Conservation (phyloP, 768 basidiomycete genomes). For the Suillus bovinus region DNA sequence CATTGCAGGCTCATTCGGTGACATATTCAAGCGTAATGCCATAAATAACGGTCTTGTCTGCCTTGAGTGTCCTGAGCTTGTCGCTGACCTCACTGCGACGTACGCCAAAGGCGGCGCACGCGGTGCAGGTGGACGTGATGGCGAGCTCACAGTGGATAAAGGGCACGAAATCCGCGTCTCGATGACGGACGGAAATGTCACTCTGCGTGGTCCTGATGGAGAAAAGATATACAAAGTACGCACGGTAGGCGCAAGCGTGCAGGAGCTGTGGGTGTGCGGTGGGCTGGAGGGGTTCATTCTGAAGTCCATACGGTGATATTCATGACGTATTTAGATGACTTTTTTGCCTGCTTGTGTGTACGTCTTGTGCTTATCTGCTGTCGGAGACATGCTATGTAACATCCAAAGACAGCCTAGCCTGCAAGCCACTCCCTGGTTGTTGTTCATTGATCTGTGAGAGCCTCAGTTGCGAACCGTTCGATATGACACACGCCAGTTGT, state of each 20-base stretch:
- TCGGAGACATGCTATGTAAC: background rate
- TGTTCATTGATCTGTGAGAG: background rate
- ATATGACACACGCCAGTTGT: background rate
- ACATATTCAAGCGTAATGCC: slow-evolving; percentile 98
- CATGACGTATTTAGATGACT: slow-evolving; percentile 4
- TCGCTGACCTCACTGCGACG: slow-evolving; percentile 73
- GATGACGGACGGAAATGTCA: slow-evolving; percentile 71
- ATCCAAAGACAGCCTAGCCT: background rate
- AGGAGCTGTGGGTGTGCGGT: slow-evolving; percentile 96
- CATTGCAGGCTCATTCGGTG: slow-evolving; percentile 97
- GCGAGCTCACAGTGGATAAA: slow-evolving; percentile 82
- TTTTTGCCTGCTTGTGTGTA: background rate
- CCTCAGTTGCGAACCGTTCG: background rate
- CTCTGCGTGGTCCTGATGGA: slow-evolving; percentile 44
- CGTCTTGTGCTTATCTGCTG: background rate
- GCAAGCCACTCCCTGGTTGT: background rate
- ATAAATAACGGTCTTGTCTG: slow-evolving; percentile 99
- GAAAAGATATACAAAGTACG: slow-evolving; percentile 65
- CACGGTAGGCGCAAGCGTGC: slow-evolving; percentile 89
- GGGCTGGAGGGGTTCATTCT: slow-evolving; percentile 92
- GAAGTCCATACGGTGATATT: slow-evolving; percentile 55
- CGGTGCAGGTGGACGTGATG: slow-evolving; percentile 75
- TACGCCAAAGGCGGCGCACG: slow-evolving; percentile 76
- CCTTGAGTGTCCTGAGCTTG: slow-evolving; percentile 88
- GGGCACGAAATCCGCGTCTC: slow-evolving; percentile 63